Base-by-base conservation (phyloP, 2,329 filamentous ascomycete species). In the Penicillium sp. region DNA sequence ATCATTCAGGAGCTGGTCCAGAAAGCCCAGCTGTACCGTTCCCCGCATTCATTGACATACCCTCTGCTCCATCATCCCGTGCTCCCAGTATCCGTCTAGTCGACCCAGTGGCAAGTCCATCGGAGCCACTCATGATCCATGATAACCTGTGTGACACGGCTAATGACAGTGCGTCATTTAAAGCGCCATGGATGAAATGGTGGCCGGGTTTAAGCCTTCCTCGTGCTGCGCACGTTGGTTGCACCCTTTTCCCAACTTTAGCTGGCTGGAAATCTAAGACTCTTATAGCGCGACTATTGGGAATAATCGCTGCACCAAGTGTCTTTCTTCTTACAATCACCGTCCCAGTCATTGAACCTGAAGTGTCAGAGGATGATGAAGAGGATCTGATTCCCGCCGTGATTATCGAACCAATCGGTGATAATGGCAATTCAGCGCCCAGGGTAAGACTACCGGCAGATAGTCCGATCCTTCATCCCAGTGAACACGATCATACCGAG, bases 261-360 rank as follows among this genome's bases (percentile, higher is more conserved):
- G 89, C 88, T 65, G 88, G 85, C 28, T 99, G 94, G 92, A 81
- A 78, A 46, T 86, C 90, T 30, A 98, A 97, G 77, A 87, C 82
- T n/a, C 76, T 89, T n/a, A 92, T 89, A 87, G 93, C 94, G 69
- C 93, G 91, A 71, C 79, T 93, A 48, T 80, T 97, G 52, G 94
- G 92, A 45, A 70, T 95, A 11, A 83, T 96, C 40, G 93, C 93
- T 7, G 89, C 92, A n/a, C 91, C 93, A 1, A 96, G 90, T 68
- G 92, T 99, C 40, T 91, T 99, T 64, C 79, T 98, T 2, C 82
- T 99, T 4, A 94, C 94, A 0, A 87, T 95, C 51, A 99, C 95
- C 0, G 77, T 99, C 4, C 95, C 96, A 0, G 93, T 99, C 0
- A 91, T 97, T 6, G 94, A 98, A 70, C 85, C 85, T 1, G 83